Evolutionary conservation across 2,329 filamentous ascomycete species (phyloP).

Genomic region (Stromatinia cepivora): DNA sequence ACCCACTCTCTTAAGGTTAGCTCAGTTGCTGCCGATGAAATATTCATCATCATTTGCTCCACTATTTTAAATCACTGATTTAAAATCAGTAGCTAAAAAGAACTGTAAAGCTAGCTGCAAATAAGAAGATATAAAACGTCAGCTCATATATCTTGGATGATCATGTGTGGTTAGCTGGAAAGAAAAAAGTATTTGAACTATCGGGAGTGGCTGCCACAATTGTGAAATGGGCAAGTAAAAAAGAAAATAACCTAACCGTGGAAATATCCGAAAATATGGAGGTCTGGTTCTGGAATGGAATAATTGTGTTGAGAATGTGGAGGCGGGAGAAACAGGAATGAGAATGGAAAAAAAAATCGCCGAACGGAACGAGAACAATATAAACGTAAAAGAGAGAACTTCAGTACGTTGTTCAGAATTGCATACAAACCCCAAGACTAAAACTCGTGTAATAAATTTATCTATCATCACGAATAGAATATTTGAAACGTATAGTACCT

Average conservation of each 20-base stretch:
- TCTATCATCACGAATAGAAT: not conserved
- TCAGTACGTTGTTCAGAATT: not conserved
- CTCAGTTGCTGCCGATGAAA: not conserved
- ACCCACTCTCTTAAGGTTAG: no score
- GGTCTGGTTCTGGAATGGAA: not conserved
- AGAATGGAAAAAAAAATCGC: no score
- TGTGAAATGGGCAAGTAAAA: no score
- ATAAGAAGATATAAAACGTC: no score
- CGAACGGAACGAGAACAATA: no score
- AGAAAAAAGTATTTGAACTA: not conserved
- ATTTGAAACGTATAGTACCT: not conserved
- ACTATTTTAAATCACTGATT: no score
- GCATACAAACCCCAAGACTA: not conserved
- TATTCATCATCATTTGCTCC: no score
- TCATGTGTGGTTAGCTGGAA: not conserved
- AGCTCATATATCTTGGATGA: not conserved
- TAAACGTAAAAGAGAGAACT: not conserved
- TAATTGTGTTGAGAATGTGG: not conserved
- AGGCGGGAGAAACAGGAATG: not conserved
- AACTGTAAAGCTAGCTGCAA: not conserved
- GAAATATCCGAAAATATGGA: not conserved
- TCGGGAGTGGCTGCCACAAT: not conserved
- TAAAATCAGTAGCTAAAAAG: accelerated
- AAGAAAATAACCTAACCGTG: not conserved
- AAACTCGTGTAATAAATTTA: not conserved